Evolutionary conservation across 768 basidiomycete species (phyloP), one percentile per base, ranked within the genome.

Genomic region (Hericium alpestre): DNA sequence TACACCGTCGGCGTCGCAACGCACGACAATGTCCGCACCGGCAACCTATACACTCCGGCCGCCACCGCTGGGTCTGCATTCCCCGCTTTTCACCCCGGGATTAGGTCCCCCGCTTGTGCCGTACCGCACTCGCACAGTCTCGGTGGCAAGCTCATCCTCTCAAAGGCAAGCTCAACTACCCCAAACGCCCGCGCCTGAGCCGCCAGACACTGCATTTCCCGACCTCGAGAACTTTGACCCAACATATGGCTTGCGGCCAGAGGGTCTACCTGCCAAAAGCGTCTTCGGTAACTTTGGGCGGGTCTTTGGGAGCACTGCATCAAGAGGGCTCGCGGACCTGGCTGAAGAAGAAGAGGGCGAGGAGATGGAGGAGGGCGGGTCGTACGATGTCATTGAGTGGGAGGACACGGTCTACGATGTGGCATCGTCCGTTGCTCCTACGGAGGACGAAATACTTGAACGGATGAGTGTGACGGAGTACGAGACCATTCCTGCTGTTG

Each of bases 171-270:
- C 9, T 7, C 32, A 32, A 32, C 9, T 32, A 10, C 70, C 56
- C 70, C 72, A 5, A 75, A 62, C 59, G 12, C 52, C 60, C 18
- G 20, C 65, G 4, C 65, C 69, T 8, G 64, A 64, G 13, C 64
- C 64, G 1, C 61, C 69, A 22, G 61, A 62, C 38, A 62, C 66
- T 13, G 70, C 74, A 10, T 79, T 82, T 55, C 79, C 81, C 18
- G 80, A 81, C 38, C 74, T 93, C 37, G 93, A 96, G 71, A 84
- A 89, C 59, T 96, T 90, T 69, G 95, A 98, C 65, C 95, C 93
- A 0, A 97, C 95, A 0, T 97, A 99, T 66, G 95, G 95, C 15
- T 74, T 98, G 12, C 86, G 95, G 23, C 92, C 93, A 0, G 94
- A 97, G 65, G 89, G 90, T 1, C 74, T 95, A 1, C 93, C 93